Evolutionary conservation across 169 alveolate species (phyloP).

Genomic region (Cryptosporidium sp.): DNA sequence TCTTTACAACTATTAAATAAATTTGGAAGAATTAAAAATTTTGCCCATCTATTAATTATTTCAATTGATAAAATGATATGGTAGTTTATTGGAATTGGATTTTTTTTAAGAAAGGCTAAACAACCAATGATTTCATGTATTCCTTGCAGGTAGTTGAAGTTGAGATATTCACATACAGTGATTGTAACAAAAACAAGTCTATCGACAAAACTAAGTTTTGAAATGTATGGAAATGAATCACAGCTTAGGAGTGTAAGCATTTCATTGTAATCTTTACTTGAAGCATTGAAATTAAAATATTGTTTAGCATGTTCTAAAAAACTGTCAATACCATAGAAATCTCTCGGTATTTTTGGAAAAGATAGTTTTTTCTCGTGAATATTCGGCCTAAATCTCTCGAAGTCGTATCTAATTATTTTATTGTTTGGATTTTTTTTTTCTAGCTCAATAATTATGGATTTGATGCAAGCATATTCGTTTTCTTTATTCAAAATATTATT

Average conservation of each 20-base stretch:
- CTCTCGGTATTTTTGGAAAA: constrained; percentile 54
- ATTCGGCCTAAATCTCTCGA: constrained; percentile 52
- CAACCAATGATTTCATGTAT: constrained; percentile 72
- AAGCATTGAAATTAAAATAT: background rate
- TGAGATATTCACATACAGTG: constrained; percentile 53
- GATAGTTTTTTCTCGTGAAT: background rate
- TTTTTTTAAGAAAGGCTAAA: constrained; percentile 18
- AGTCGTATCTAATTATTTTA: constrained; percentile 42
- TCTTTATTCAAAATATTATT: background rate
- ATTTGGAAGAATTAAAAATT: constrained; percentile 35
- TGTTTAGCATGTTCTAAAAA: constrained; percentile 1
- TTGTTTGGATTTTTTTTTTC: constrained; percentile 31
- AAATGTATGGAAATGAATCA: constrained; percentile 10
- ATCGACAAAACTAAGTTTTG: constrained; percentile 1
- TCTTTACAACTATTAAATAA: background rate
- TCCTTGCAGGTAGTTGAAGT: constrained; percentile 48
- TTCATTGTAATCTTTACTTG: background rate
- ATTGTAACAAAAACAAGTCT: constrained; percentile 47
- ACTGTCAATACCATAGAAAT: constrained; percentile 38
- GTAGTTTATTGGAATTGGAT: constrained; percentile 14
- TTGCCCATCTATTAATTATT: constrained; percentile 50
- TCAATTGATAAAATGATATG: constrained; percentile 27
- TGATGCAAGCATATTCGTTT: background rate
- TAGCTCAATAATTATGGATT: constrained; percentile 12
- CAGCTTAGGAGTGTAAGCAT: background rate